phyloP scores from a whole-genome alignment of 106 monocot genomes.

The Vanilla planifolia region DNA sequence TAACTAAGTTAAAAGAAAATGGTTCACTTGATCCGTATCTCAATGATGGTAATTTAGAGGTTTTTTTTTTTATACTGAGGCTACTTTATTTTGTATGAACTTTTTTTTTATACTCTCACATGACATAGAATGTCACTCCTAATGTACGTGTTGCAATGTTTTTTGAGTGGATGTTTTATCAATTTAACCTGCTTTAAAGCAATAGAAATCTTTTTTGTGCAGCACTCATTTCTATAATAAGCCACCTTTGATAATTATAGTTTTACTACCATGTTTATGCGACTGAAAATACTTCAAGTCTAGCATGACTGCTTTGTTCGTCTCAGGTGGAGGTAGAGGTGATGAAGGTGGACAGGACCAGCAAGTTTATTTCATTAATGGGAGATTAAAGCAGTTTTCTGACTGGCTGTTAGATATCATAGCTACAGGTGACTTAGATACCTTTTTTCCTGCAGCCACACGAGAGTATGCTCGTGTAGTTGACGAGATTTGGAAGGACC shows the following conservation, averaged over 20 bases:
- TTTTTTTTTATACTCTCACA: not conserved
- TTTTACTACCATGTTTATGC: too few species aligned
- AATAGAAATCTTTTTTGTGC: not conserved
- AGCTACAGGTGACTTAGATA: conserved; percentile 90
- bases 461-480: conserved; percentile 92
- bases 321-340: conserved; percentile 24
- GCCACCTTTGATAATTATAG: too few species aligned
- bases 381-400: conserved; percentile 87
- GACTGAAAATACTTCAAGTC: too few species aligned
- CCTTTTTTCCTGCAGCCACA: conserved; percentile 94
- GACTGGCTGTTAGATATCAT: conserved; percentile 92
- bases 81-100: too few species aligned
- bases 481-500: conserved; percentile 94
- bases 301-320: not conserved
- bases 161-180: not conserved
- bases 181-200: not conserved
- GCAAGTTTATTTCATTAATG: conserved; percentile 74
- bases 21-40: conserved; percentile 10
- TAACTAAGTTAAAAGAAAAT: conserved; percentile 21
- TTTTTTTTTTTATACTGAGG: not conserved
- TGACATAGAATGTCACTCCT: not conserved
- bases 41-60: conserved; percentile 19
- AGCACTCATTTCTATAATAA: not conserved
- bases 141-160: not conserved
- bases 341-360: conserved; percentile 21